Conservation (phyloP, 768 basidiomycete genomes). For the Lentinula guzmanii region DNA sequence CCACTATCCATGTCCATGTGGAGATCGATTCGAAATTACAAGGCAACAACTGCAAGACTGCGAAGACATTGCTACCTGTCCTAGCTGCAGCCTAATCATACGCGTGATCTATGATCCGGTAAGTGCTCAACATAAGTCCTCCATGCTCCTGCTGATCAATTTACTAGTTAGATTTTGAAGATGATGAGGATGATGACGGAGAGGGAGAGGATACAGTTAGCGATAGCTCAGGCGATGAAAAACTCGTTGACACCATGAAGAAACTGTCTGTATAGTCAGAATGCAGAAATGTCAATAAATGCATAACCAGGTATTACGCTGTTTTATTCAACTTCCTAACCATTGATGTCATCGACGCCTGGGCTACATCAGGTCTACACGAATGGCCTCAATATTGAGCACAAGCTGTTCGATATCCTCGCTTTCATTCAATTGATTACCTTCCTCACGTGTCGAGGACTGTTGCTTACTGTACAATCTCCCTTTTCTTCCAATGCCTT, state of each 20-base stretch:
- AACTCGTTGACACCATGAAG: constrained; percentile 65
- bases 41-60: constrained; percentile 78
- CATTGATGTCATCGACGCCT: neutral
- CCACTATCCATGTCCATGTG: constrained; percentile 97
- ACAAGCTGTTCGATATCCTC: neutral
- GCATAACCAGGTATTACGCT: too few species aligned
- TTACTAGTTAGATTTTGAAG: constrained; percentile 75
- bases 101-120: constrained; percentile 94
- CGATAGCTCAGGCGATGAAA: constrained; percentile 32
- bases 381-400: neutral
- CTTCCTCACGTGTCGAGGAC: neutral
- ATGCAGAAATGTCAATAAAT: neutral
- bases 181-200: constrained; percentile 53
- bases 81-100: constrained; percentile 91
- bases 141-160: constrained; percentile 6
- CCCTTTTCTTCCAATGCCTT: neutral
- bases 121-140: constrained; percentile 25
- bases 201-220: constrained; percentile 33
- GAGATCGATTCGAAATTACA: constrained; percentile 95
- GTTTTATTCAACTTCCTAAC: neutral
- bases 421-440: neutral
- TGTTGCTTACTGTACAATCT: neutral
- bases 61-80: constrained; percentile 94
- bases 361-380: neutral
- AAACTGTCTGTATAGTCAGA: constrained; percentile 37